Evolutionary conservation across 2,329 filamentous ascomycete species (phyloP).

Genomic region (Huntiella bhutanensis): DNA sequence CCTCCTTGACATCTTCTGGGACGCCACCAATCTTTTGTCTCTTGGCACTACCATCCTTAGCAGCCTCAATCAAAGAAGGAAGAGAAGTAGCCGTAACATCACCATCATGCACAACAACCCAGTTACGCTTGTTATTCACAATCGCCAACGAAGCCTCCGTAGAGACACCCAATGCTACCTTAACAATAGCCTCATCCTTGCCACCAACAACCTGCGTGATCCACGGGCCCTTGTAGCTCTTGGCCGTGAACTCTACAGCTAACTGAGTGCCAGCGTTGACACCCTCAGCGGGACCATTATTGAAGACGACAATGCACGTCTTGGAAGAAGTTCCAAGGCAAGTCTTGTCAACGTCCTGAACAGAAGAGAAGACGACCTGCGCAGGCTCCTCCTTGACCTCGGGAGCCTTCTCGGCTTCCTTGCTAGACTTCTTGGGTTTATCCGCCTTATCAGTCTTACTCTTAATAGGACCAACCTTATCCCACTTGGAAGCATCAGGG

Average conservation of each 20-base stretch:
- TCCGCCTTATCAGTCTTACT: conserved; percentile 24
- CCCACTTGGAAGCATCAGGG: conserved; percentile 36
- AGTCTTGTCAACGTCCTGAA: conserved; percentile 42
- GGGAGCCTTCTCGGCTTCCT: conserved; percentile 23
- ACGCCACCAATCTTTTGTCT: conserved; percentile 57
- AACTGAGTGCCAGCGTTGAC: not conserved
- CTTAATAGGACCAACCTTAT: conserved; percentile 24
- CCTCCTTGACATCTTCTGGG: conserved; percentile 23
- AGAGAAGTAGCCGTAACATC: conserved; percentile 34
- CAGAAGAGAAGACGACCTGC: conserved; percentile 38
- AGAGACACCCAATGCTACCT: conserved; percentile 11
- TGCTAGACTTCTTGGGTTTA: conserved; percentile 23
- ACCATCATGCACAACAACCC: conserved; percentile 50
- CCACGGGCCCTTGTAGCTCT: not conserved
- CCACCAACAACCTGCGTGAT: not conserved
- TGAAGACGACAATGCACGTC: conserved; percentile 65
- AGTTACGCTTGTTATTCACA: conserved; percentile 65
- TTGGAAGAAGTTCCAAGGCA: conserved; percentile 61
- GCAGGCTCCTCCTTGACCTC: conserved; percentile 21
- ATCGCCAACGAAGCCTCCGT: conserved; percentile 57
- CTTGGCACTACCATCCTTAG: conserved; percentile 68
- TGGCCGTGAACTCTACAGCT: not conserved
- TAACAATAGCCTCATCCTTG: not conserved
- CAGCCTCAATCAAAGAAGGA: conserved; percentile 77
- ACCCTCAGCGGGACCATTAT: conserved; percentile 28